These are phyloP conservation scores for Fragilariopsis cylindrus DNA, from an alignment of 108 stramenopile genomes.

Conservation along the genomic window DNA sequence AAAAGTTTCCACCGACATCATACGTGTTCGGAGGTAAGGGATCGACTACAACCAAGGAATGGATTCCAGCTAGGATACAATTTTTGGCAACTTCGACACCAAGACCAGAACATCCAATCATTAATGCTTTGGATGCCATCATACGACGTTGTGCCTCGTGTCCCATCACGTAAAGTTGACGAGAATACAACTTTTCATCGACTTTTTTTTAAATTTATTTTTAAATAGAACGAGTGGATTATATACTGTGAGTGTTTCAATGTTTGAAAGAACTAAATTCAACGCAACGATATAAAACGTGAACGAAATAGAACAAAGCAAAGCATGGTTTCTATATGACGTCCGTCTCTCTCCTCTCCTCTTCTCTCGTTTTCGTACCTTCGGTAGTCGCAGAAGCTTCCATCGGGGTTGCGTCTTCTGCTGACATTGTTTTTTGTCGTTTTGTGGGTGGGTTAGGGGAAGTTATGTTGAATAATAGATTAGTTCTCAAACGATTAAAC, in stretches of 20 bases:
- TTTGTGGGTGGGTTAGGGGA: conserved; percentile 34
- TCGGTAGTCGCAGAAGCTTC: conserved; percentile 39
- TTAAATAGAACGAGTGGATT: no score
- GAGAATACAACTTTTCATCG: conserved; percentile 96
- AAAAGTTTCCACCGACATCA: conserved; percentile 90
- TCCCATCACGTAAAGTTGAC: conserved; percentile 99
- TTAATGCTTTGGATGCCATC: conserved; percentile 88
- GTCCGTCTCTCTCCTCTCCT: background rate
- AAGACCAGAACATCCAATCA: conserved; percentile 90
- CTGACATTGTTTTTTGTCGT: conserved; percentile 37
- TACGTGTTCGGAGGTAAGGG: conserved; percentile 59
- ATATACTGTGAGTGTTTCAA: background rate
- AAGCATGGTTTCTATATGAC: no score
- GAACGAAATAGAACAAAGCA: background rate
- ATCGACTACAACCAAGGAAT: conserved; percentile 72
- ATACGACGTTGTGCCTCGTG: conserved; percentile 97
- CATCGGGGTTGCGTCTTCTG: conserved; percentile 30
- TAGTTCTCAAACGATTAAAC: background rate
- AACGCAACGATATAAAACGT: background rate
- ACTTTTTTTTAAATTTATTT: conserved; percentile 37
- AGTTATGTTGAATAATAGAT: conserved; percentile 8
- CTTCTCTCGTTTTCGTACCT: conserved; percentile 19
- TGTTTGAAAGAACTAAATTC: background rate
- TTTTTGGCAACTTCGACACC: conserved; percentile 97
- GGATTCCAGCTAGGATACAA: conserved; percentile 91